A percentile compares a stretch with the other conserved stretches of the same genome.
These are phyloP conservation scores for Solanum paucissectum DNA, from an alignment of 257 asterid species.

Conservation along the genomic window DNA sequence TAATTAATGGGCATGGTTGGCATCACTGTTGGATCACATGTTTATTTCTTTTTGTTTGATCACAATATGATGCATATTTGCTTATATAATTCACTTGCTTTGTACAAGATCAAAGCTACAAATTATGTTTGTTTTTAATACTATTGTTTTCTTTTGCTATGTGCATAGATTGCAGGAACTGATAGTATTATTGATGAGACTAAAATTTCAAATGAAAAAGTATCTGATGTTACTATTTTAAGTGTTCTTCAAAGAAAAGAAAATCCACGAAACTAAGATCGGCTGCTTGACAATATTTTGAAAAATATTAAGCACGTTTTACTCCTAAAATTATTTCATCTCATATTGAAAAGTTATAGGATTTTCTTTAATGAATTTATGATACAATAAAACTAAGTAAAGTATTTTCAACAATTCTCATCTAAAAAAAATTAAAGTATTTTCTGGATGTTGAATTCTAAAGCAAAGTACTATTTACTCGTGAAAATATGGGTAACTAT, in stretches of 20 bases:
- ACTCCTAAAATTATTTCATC: background rate
- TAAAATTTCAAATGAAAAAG: background rate
- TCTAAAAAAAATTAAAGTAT: background rate
- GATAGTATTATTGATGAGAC: background rate
- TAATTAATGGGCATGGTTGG: background rate
- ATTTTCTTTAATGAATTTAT: background rate
- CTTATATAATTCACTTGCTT: background rate
- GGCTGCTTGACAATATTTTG: background rate
- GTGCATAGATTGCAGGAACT: background rate
- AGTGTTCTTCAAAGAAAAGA: background rate
- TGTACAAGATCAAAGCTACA: background rate
- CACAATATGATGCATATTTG: background rate
- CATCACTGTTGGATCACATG: background rate
- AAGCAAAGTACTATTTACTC: background rate
- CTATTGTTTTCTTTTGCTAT: background rate
- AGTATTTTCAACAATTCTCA: background rate
- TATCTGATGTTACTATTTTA: background rate
- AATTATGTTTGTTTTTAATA: background rate
- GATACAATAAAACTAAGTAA: background rate
- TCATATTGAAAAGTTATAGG: background rate
- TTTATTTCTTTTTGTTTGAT: background rate
- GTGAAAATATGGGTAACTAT: background rate
- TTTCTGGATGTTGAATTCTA: background rate
- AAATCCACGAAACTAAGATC: background rate
- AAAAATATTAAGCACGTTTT: background rate